Evolutionary conservation across 257 asterid genomes (phyloP).

Genomic region (Avicennia marina): DNA sequence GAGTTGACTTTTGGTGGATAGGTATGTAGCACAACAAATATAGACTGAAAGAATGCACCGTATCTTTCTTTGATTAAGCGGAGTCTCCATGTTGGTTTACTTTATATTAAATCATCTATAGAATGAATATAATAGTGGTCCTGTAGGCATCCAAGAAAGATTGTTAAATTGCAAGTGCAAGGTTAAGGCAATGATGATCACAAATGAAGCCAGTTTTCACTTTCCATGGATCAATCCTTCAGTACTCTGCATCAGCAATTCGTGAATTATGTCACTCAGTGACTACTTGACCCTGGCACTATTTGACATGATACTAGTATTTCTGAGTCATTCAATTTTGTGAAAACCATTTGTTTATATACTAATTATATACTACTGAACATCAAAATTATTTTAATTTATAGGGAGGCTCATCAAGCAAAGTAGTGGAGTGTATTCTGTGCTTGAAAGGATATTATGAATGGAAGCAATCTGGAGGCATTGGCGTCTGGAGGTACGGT

Average conservation of each 20-base stretch:
- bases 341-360: neutral
- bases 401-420: slow-evolving; percentile 91
- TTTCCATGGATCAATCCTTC: neutral
- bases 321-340: neutral
- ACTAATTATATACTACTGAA: slow-evolving; percentile 9
- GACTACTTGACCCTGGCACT: neutral
- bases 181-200: neutral
- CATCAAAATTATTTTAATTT: slow-evolving; percentile 11
- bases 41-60: no score
- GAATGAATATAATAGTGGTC: no score
- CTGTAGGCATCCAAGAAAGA: no score
- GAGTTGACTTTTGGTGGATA: no score
- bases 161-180: no score
- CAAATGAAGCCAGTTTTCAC: neutral
- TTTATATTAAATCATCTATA: no score
- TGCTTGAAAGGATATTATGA: slow-evolving; percentile 84
- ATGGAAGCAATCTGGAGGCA: slow-evolving; percentile 87
- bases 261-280: neutral
- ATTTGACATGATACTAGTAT: neutral
- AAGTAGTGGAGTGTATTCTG: slow-evolving; percentile 89
- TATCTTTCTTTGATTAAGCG: no score
- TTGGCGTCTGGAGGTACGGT: slow-evolving; percentile 90
- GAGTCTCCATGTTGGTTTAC: no score
- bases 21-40: no score
- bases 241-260: neutral